A percentile compares a stretch with the other conserved stretches of the same genome.
Evolutionary conservation across 257 asterid species (phyloP).

Genomic region (Solanum bulbocastanum): DNA sequence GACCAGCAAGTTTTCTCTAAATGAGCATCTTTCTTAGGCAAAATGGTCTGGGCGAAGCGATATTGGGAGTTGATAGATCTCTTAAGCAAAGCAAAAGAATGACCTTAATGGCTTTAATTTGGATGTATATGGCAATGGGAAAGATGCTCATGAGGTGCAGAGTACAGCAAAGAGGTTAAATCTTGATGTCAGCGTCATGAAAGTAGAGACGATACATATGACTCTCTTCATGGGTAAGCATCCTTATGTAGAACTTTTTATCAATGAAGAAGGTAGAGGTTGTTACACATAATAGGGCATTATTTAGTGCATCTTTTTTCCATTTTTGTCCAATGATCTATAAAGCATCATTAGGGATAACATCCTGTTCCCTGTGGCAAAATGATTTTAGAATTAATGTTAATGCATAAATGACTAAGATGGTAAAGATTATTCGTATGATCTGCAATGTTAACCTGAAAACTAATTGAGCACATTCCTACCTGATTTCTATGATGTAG

Average conservation of each 20-base stretch:
- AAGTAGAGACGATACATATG: conserved; percentile 93
- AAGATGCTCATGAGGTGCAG: conserved; percentile 88
- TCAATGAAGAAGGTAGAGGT: background rate
- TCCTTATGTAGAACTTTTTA: background rate
- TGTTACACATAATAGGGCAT: background rate
- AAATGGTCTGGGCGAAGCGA: conserved; percentile 98
- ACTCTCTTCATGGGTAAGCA: conserved; percentile 75
- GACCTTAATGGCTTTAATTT: conserved; percentile 85
- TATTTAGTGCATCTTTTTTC: background rate
- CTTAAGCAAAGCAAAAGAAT: conserved; percentile 53
- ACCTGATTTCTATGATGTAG: background rate
- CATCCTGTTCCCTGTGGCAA: background rate
- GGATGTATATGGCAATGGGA: conserved; percentile 86
- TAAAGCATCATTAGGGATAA: background rate
- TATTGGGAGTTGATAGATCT: conserved; percentile 76
- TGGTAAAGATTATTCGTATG: background rate
- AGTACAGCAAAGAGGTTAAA: conserved; percentile 23
- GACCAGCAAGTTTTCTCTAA: conserved; percentile 69
- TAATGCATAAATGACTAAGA: background rate
- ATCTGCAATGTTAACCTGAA: background rate
- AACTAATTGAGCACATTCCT: background rate
- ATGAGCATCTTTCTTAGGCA: conserved; percentile 91
- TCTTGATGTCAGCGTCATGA: background rate
- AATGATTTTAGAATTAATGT: background rate
- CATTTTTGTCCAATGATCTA: background rate